Evolutionary conservation across 1,284 basidiomycete species (phyloP).

Genomic region (Cryptococcus floricola): DNA sequence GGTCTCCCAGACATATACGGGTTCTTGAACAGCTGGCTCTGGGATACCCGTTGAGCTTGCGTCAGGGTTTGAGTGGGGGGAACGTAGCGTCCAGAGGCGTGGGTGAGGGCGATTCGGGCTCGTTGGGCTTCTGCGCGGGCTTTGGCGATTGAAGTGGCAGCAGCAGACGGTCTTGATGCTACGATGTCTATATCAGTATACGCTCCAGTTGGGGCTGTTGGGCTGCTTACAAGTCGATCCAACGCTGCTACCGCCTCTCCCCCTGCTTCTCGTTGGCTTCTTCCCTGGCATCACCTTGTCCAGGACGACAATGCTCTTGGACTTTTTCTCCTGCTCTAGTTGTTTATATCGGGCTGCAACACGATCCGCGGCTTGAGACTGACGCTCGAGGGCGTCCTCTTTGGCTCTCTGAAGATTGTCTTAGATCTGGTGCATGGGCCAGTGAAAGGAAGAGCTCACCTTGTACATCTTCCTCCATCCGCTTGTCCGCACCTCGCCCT

Average conservation of each 20-base stretch:
- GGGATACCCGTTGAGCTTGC: neutral
- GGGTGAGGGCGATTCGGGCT: conserved; percentile 37
- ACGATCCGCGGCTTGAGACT: conserved; percentile 24
- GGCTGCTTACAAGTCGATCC: neutral
- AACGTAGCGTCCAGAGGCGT: conserved; percentile 35
- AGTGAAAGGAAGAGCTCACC: conserved; percentile 18
- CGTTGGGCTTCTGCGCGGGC: conserved; percentile 36
- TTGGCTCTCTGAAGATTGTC: conserved; percentile 32
- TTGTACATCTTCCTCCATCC: conserved; percentile 44
- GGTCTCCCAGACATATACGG: conserved; percentile 13
- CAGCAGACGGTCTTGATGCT: neutral
- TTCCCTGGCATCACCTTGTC: conserved; percentile 25
- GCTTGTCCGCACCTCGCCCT: conserved; percentile 27
- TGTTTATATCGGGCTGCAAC: conserved; percentile 36
- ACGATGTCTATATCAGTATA: neutral
- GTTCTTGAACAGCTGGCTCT: conserved; percentile 18
- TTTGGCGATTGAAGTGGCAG: conserved; percentile 25
- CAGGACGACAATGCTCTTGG: conserved; percentile 36
- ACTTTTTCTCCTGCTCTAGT: conserved; percentile 32
- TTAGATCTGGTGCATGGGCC: neutral
- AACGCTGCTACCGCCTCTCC: conserved; percentile 2
- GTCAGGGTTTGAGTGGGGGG: conserved; percentile 18
- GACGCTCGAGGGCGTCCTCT: conserved; percentile 32
- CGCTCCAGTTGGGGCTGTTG: neutral
- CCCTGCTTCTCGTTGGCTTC: conserved; percentile 7